Evolutionary conservation across 345 rosid species (phyloP).

Genomic region (Hibiscus trionum): DNA sequence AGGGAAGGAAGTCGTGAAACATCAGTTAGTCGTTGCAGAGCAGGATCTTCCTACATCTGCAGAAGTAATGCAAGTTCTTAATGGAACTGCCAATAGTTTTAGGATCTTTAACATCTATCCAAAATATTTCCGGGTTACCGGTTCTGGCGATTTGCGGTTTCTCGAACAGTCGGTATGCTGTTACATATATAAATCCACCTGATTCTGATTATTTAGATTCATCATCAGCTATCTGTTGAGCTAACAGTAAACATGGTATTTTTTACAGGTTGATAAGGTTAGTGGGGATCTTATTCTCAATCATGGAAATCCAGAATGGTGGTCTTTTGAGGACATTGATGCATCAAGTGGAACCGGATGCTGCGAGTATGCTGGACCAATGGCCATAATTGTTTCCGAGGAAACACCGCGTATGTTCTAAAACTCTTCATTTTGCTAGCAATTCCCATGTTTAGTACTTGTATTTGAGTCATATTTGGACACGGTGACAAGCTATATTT

Average conservation of each 20-base stretch:
- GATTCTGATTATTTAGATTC: neutral
- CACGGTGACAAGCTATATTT: neutral
- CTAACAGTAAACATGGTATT: neutral
- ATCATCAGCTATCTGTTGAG: neutral
- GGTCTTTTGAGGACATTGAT: slow-evolving; percentile 78
- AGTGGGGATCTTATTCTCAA: slow-evolving; percentile 71
- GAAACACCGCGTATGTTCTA: slow-evolving; percentile 88
- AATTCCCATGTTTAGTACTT: neutral
- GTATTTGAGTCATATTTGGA: neutral
- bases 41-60: slow-evolving; percentile 61
- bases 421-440: neutral
- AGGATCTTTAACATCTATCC: slow-evolving; percentile 73
- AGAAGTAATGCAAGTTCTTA: slow-evolving; percentile 72
- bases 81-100: slow-evolving; percentile 72
- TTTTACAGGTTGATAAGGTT: slow-evolving; percentile 53
- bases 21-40: slow-evolving; percentile 44
- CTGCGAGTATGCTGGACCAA: slow-evolving; percentile 71
- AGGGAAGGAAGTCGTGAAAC: slow-evolving; percentile 87
- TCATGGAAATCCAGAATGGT: slow-evolving; percentile 58
- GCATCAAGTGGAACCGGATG: slow-evolving; percentile 48
- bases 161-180: slow-evolving; percentile 64
- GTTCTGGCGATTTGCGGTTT: slow-evolving; percentile 87
- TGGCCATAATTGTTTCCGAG: slow-evolving; percentile 78
- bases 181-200: neutral
- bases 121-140: slow-evolving; percentile 74